Base-by-base conservation (phyloP, 768 basidiomycete species). In the Kwoniella sp. region DNA sequence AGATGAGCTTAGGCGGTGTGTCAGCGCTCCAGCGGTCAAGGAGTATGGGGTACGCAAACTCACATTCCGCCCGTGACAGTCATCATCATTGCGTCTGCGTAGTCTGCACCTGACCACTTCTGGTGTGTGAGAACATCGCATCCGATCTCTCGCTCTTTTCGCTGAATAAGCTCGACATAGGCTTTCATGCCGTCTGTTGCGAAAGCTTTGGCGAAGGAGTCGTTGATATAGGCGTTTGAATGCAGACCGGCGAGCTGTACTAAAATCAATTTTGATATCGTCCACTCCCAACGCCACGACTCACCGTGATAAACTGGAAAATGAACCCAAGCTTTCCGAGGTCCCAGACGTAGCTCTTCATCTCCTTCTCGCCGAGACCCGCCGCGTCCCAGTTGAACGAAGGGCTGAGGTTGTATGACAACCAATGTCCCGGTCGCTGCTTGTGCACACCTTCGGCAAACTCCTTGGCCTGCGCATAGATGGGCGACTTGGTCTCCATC, bases 151-250 rank as follows among this genome's bases (percentile, higher is more conserved):
- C 90, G 82, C 72, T 99, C 95, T 73, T 82, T 86, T 25, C 88
- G 79, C 75, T 99, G 95, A 47, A 99, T 79, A 52, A 98, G 78
- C 76, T 92, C 89, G 57, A 96, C 92, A 70, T 98, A 99, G 1
- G 95, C 95, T 75, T 96, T 91, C 95, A 99, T 99, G 34, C 93
- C 95, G 57, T 93, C 92, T 75, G 84, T 85, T 31, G 89, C 86
- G 71, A 83, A 98, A 46, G 86, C 81, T 62, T 82, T 75, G 3
- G 95, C 93, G 74, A 99, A 98, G 20, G 86, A 76, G 72, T 96
- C 91, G 62, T 85, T 89, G 71, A 98, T 98, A 75, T 90, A 93
- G 26, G 86, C 95, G 75, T 95, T 99, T 55, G 92, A 93, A 73
- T 99, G 95, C 36, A 99, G 80, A 51, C 95, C 95, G 37, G 83